Conservation (phyloP, 2,329 filamentous ascomycete species). For the Nothomitra cinnamomea region DNA sequence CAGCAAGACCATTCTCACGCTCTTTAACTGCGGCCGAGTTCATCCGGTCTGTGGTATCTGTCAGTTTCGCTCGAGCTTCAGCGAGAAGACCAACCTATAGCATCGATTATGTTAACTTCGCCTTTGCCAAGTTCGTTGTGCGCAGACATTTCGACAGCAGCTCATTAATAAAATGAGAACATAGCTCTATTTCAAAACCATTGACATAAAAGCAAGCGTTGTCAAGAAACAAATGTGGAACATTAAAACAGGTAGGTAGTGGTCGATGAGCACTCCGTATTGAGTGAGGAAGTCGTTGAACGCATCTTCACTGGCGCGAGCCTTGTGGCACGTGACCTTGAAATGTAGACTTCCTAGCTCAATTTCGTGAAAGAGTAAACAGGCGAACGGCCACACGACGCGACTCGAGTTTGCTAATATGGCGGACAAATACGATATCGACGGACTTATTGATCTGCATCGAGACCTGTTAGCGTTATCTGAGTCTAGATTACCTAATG, state of each 20-base stretch:
- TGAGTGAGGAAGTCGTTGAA: too few species aligned
- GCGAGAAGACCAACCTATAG: slow-evolving; percentile 15
- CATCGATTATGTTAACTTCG: slow-evolving; percentile 23
- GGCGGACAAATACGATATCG: slow-evolving; percentile 29
- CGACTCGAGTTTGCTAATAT: slow-evolving; percentile 28
- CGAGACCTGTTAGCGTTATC: slow-evolving; percentile 65
- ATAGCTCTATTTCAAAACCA: too few species aligned
- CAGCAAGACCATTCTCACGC: slow-evolving; percentile 32
- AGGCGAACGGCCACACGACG: not conserved
- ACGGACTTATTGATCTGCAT: slow-evolving; percentile 68
- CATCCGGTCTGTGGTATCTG: slow-evolving; percentile 18
- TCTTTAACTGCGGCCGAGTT: slow-evolving; percentile 27
- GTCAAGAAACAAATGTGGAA: too few species aligned
- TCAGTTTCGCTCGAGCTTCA: not conserved
- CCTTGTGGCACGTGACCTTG: not conserved
- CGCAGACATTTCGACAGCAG: slow-evolving; percentile 16
- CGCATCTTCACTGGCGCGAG: too few species aligned
- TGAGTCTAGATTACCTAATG: slow-evolving; percentile 50
- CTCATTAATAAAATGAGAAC: not conserved
- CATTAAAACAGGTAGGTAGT: too few species aligned
- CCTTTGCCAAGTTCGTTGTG: slow-evolving; percentile 7
- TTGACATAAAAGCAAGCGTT: too few species aligned
- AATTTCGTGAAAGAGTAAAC: not conserved
- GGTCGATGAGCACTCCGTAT: too few species aligned
- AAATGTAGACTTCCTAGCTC: not conserved